phyloP scores from a whole-genome alignment of 2,329 filamentous ascomycete species.

The Sordariomycetes sp. region DNA sequence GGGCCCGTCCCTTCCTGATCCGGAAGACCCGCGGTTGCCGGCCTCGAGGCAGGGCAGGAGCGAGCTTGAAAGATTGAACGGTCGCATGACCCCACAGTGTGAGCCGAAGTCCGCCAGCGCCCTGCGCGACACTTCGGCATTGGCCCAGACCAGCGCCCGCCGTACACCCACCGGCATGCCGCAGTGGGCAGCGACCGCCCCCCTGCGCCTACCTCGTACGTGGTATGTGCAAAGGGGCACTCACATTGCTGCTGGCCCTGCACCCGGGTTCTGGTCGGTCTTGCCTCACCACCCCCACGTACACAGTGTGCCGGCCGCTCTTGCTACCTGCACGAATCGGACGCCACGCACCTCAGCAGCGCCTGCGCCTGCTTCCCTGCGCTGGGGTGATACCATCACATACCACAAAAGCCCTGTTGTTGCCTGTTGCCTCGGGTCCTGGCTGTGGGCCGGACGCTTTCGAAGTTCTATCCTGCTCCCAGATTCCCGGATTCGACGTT shows the following conservation, averaged over 20 bases:
- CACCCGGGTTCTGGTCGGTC: neutral
- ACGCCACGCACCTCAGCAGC: neutral
- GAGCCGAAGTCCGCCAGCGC: neutral
- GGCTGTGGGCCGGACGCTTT: neutral
- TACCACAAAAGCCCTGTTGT: neutral
- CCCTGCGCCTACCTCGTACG: neutral
- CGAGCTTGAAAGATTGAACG: neutral
- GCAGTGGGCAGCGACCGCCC: neutral
- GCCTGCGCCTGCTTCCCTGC: neutral
- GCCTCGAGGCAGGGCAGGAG: neutral
- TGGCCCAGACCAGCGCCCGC: neutral
- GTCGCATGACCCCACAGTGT: conserved; percentile 7
- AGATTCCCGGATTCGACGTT: neutral
- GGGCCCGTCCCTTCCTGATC: neutral
- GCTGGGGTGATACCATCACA: neutral
- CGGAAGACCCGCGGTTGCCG: neutral
- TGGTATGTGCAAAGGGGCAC: neutral
- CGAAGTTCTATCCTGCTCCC: neutral
- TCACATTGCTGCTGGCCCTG: neutral
- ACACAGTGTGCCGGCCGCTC: neutral
- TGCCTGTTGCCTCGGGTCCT: neutral
- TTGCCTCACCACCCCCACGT: neutral
- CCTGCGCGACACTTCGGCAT: neutral
- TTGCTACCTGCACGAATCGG: neutral
- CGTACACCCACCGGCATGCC: neutral